These are phyloP conservation scores for Pseudozyma tsukubaensis DNA, from an alignment of 1,284 basidiomycete species.

Conservation along the genomic window DNA sequence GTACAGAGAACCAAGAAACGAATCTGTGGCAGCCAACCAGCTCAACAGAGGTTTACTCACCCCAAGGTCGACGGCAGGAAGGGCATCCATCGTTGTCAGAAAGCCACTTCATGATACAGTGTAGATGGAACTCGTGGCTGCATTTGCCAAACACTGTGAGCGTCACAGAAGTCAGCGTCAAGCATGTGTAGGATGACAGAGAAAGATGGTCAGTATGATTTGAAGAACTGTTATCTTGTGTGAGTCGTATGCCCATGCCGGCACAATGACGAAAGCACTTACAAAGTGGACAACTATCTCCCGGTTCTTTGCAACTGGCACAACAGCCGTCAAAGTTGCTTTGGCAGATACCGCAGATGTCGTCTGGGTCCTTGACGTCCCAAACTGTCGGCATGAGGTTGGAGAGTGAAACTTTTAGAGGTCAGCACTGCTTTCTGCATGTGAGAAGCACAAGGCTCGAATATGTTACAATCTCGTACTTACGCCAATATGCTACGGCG, in stretches of 20 bases:
- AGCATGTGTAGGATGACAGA: not conserved
- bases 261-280: slow-evolving; percentile 15
- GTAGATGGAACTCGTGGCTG: slow-evolving; percentile 67
- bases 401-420: slow-evolving; percentile 71
- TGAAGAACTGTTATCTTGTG: not conserved
- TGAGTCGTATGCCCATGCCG: no score
- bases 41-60: no score
- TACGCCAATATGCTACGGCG: slow-evolving; percentile 66
- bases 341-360: slow-evolving; percentile 68
- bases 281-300: slow-evolving; percentile 63
- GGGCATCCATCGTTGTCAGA: slow-evolving; percentile 58
- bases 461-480: slow-evolving; percentile 17
- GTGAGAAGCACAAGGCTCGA: not conserved
- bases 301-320: slow-evolving; percentile 64
- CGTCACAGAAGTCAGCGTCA: not conserved
- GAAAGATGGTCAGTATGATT: not conserved
- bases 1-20: no score
- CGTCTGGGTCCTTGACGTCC: slow-evolving; percentile 67
- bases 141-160: slow-evolving; percentile 66
- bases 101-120: slow-evolving; percentile 68
- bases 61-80: slow-evolving; percentile 53
- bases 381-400: slow-evolving; percentile 74
- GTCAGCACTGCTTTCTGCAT: not conserved
- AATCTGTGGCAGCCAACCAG: no score
- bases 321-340: slow-evolving; percentile 68